Base-by-base conservation (phyloP, 257 asterid genomes). In the Fraxinus americana region DNA sequence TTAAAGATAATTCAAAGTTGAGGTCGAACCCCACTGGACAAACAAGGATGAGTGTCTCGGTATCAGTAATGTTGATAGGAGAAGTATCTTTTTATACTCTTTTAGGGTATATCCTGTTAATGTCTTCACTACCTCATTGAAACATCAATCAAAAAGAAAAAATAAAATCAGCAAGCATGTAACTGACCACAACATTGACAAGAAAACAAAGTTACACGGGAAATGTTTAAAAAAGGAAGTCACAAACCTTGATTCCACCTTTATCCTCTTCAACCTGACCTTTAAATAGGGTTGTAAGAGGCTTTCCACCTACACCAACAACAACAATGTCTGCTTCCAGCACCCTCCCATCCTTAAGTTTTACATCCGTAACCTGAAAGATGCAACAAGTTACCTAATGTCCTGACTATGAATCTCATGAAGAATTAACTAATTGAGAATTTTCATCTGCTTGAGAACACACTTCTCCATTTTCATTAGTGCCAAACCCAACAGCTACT, bases 271-370 rank as follows among this genome's bases (percentile, higher is more conserved):
- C 23, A 16, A 52, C 23, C 63, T 52, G 63, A 17, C 96, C 97
- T 84, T 91, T 91, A 79, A 95, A 89, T 76, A 92, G 77, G 17
- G 84, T 66, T 30, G 87, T 90, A 82, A 92, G 88, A 29, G 98
- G 97, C 82, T 77, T 90, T 75, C 90, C 98, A 75, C 99, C 99
- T 1, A 95, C 98, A 82, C 99, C 99, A 68, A 95, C 98, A 76
- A 95, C 92, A 69, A 95, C 99, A 32, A 95, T 88, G 77, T 95
- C 99, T 38, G 98, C 99, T 65, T 91, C 98, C 74, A 92, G 84
- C 74, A 90, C 92, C 88, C 98, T 87, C 23, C 96, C 99, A 84
- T 93, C 98, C 94, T 95, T 95, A 57, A 95, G 98, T 72, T 90
- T 83, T 72, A 92, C 98, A 72, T 89, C 87, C 74, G 85, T 93